Percentiles rank a stretch among this genome's conserved stretches.
phyloP scores from a whole-genome alignment of 2,329 filamentous ascomycete species.

The Xylariomycetidae sp. region DNA sequence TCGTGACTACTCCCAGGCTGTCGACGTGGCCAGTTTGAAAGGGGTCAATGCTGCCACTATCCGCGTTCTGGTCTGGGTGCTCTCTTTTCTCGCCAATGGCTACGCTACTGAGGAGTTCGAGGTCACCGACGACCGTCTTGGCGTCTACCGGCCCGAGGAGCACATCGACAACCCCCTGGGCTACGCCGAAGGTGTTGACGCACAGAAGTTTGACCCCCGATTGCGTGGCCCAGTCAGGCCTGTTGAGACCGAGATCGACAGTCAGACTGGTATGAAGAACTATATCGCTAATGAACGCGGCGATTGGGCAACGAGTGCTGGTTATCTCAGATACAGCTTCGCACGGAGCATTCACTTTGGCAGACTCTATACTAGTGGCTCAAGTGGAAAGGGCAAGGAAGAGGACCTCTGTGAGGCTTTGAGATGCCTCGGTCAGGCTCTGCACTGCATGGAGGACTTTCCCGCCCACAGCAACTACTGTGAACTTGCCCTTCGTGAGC shows the following conservation, averaged over 20 bases:
- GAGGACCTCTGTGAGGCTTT: conserved; percentile 77
- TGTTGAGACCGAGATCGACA: conserved; percentile 69
- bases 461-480: conserved; percentile 81
- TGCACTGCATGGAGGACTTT: conserved; percentile 76
- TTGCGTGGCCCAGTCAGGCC: conserved; percentile 74
- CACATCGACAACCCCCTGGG: conserved; percentile 75
- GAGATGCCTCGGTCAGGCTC: conserved; percentile 68
- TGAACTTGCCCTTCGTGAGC: conserved; percentile 70
- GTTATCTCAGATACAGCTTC: conserved; percentile 75
- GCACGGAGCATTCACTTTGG: conserved; percentile 73
- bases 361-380: conserved; percentile 66
- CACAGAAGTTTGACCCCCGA: conserved; percentile 73
- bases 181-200: conserved; percentile 83
- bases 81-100: conserved; percentile 77
- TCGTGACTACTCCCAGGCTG: conserved; percentile 77
- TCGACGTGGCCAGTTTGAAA: conserved; percentile 77
- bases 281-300: conserved; percentile 92
- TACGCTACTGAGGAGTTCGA: conserved; percentile 86
- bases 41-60: conserved; percentile 75
- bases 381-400: conserved; percentile 59
- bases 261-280: conserved; percentile 92
- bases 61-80: conserved; percentile 73
- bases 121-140: conserved; percentile 73
- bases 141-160: conserved; percentile 74
- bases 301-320: conserved; percentile 83